A percentile compares a stretch with the other conserved stretches of the same genome.
These are phyloP conservation scores for Aspergillus ustus DNA, from an alignment of 2,329 filamentous ascomycete species.

Conservation along the genomic window DNA sequence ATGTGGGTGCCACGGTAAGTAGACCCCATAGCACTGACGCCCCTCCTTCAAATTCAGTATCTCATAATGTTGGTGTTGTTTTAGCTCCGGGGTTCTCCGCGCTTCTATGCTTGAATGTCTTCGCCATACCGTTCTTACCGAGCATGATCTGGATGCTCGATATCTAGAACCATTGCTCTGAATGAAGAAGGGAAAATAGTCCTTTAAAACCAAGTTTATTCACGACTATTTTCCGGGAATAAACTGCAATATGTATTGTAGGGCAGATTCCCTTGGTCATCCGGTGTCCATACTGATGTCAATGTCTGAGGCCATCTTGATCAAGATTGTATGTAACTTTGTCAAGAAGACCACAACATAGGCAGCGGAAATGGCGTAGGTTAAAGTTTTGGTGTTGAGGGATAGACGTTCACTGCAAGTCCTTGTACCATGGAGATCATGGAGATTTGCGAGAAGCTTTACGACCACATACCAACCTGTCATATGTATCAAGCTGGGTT, in stretches of 20 bases:
- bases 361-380: not conserved
- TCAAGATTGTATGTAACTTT: not conserved
- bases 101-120: not conserved
- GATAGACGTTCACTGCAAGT: no score
- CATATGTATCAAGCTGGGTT: no score
- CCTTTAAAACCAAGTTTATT: not conserved
- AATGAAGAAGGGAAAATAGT: not conserved
- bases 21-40: conserved; percentile 14
- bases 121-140: not conserved
- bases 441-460: no score
- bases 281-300: not conserved
- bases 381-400: not conserved
- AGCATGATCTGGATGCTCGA: not conserved
- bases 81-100: not conserved
- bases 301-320: not conserved
- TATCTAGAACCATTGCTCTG: not conserved
- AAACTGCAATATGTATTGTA: not conserved
- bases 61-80: not conserved
- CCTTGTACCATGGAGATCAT: no score
- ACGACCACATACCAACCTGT: no score
- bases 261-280: not conserved
- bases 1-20: conserved; percentile 30
- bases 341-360: no score
- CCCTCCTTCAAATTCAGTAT: not conserved
- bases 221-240: not conserved